These are phyloP conservation scores for Coemansia sp. DNA, from an alignment of 192 early-diverging fungal species.

Conservation along the genomic window DNA sequence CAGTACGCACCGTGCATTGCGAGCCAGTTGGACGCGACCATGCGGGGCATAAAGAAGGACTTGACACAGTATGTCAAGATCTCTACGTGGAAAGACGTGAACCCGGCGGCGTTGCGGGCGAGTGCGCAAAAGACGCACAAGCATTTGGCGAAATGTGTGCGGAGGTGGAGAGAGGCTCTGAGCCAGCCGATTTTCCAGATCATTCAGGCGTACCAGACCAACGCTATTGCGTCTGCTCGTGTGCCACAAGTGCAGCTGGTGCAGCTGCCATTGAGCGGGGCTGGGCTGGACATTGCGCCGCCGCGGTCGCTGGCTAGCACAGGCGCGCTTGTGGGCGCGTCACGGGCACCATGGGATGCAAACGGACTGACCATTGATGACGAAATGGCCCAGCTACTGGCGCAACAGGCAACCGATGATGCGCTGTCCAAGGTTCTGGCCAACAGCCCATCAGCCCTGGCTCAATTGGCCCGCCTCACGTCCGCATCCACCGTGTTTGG, in stretches of 20 bases:
- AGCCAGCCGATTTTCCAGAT: conserved; percentile 66
- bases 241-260: conserved; percentile 28
- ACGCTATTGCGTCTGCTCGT: conserved; percentile 15
- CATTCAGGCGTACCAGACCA: conserved; percentile 34
- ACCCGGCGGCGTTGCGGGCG: conserved; percentile 84
- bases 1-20: conserved; percentile 67
- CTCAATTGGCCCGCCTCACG: conserved; percentile 29
- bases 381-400: background rate
- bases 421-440: conserved; percentile 27
- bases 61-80: conserved; percentile 93
- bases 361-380: conserved; percentile 7
- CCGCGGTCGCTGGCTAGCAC: background rate
- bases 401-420: conserved; percentile 2
- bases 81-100: conserved; percentile 96
- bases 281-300: conserved; percentile 20
- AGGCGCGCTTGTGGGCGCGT: background rate
- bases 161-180: conserved; percentile 78
- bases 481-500: conserved; percentile 14
- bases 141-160: conserved; percentile 88
- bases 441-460: conserved; percentile 15
- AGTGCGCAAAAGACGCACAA: conserved; percentile 89
- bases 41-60: conserved; percentile 82
- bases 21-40: conserved; percentile 57
- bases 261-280: conserved; percentile 23
- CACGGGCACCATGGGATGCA: conserved; percentile 3